Percentiles rank a stretch among this genome's conserved stretches.
Evolutionary conservation across 345 rosid genomes (phyloP).

Genomic region (Ceriops zippeliana): DNA sequence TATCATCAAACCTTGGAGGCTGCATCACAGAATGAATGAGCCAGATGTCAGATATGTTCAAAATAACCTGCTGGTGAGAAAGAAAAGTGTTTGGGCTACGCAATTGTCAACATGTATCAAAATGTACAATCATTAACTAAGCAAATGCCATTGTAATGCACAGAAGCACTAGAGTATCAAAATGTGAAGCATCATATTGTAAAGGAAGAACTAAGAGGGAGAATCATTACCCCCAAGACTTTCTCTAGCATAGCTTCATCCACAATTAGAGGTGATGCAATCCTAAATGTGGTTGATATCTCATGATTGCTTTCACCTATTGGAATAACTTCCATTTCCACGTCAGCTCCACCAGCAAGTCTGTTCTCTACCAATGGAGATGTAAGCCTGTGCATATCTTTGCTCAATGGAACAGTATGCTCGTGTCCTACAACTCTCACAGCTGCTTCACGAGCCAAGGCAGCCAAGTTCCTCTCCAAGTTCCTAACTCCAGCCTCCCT

Average conservation of each 20-base stretch:
- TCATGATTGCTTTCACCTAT: conserved; percentile 81
- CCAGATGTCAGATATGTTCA: conserved; percentile 7
- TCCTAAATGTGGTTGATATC: conserved; percentile 60
- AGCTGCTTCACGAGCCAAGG: conserved; percentile 97
- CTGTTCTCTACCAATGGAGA: conserved; percentile 77
- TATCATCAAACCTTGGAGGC: conserved; percentile 95
- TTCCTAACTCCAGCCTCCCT: conserved; percentile 97
- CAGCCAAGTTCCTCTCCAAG: conserved; percentile 89
- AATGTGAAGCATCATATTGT: not conserved
- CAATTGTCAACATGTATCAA: no score
- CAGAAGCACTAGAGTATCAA: not conserved
- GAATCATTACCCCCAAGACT: conserved; percentile 73
- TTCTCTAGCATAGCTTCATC: conserved; percentile 93
- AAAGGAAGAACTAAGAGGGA: not conserved
- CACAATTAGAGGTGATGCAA: conserved; percentile 66
- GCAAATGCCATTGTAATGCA: not conserved
- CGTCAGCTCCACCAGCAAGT: conserved; percentile 86
- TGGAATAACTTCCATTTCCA: conserved; percentile 98
- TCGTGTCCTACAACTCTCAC: conserved; percentile 87
- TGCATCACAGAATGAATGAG: conserved; percentile 36
- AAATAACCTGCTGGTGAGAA: not conserved
- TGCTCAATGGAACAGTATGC: conserved; percentile 67
- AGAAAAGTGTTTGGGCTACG: not conserved
- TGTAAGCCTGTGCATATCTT: conserved; percentile 66
- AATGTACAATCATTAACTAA: not conserved